Conservation (phyloP, 2,329 filamentous ascomycete genomes). For the Pseudogymnoascus sp. region DNA sequence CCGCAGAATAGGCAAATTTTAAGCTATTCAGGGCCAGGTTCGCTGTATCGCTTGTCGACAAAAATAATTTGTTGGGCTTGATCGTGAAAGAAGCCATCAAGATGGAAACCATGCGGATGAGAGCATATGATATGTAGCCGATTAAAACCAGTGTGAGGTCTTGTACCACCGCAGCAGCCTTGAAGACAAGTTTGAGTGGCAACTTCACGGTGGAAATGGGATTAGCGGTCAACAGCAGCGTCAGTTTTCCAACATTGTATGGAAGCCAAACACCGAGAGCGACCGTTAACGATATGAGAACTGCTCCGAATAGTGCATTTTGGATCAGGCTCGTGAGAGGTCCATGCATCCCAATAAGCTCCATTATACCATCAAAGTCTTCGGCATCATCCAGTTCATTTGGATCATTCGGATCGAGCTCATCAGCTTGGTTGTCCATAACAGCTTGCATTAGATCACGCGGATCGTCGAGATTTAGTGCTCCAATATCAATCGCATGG, state of each 20-base stretch:
- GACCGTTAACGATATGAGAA: slow-evolving; percentile 82
- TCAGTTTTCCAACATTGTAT: slow-evolving; percentile 83
- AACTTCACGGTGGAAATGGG: slow-evolving; percentile 64
- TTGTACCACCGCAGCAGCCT: slow-evolving; percentile 70
- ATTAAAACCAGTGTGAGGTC: slow-evolving; percentile 64
- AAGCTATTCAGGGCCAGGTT: slow-evolving; percentile 17
- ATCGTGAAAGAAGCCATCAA: neutral
- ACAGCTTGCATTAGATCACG: slow-evolving; percentile 58
- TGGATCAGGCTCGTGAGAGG: slow-evolving; percentile 85
- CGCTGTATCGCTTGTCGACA: neutral
- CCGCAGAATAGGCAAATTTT: slow-evolving; percentile 25
- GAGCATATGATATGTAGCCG: slow-evolving; percentile 44
- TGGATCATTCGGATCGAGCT: slow-evolving; percentile 68
- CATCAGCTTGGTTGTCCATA: slow-evolving; percentile 41
- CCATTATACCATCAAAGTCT: slow-evolving; percentile 92
- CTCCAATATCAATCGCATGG: slow-evolving; percentile 13
- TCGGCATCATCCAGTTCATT: slow-evolving; percentile 80
- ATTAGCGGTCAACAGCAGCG: slow-evolving; percentile 72
- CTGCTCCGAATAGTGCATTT: slow-evolving; percentile 88
- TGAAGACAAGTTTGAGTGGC: slow-evolving; percentile 66
- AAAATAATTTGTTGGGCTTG: neutral
- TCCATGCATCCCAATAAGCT: slow-evolving; percentile 93
- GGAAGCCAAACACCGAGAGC: slow-evolving; percentile 82
- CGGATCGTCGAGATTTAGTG: slow-evolving; percentile 16
- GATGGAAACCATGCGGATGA: neutral